These are phyloP conservation scores for Paracamarosporium sp. DNA, from an alignment of 2,329 filamentous ascomycete genomes.

Conservation along the genomic window DNA sequence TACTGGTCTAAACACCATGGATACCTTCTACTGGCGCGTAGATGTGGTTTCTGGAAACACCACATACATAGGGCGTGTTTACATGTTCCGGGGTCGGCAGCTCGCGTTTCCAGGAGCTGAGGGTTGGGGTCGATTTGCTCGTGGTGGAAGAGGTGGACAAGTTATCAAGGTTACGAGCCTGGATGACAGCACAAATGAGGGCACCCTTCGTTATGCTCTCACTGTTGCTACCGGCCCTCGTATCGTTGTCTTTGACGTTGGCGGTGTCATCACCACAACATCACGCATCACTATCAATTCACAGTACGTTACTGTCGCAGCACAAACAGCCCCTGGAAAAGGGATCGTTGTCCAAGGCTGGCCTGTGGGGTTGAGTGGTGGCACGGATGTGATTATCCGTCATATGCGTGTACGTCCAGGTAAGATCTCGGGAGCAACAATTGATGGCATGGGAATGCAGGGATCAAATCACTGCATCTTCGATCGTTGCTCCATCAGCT, in stretches of 20 bases:
- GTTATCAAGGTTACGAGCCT: constrained; percentile 49
- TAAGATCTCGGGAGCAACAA: constrained; percentile 36
- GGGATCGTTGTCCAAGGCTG: constrained; percentile 34
- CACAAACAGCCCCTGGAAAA: constrained; percentile 26
- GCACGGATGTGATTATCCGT: constrained; percentile 31
- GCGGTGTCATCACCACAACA: constrained; percentile 23
- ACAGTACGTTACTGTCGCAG: constrained; percentile 25
- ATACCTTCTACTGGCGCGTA: constrained; percentile 42
- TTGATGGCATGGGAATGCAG: constrained; percentile 46
- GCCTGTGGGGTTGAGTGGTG: constrained; percentile 40
- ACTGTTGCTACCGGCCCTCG: constrained; percentile 27
- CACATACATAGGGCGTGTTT: constrained; percentile 32
- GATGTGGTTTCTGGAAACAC: constrained; percentile 28
- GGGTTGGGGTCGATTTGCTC: constrained; percentile 43
- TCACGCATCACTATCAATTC: constrained; percentile 22
- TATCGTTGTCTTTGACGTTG: constrained; percentile 24
- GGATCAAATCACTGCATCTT: constrained; percentile 46
- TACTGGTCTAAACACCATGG: constrained; percentile 15
- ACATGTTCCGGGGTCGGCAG: constrained; percentile 39
- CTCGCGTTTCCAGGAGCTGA: constrained; percentile 50
- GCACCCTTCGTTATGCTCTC: constrained; percentile 47
- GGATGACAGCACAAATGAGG: constrained; percentile 35
- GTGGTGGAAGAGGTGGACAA: constrained; percentile 46
- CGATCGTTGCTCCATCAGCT: constrained; percentile 44
- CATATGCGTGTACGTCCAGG: constrained; percentile 37